Percentiles rank a stretch among this genome's conserved stretches.
Conservation (phyloP, 192 early-diverging fungal species). For the Linderina pennispora region DNA sequence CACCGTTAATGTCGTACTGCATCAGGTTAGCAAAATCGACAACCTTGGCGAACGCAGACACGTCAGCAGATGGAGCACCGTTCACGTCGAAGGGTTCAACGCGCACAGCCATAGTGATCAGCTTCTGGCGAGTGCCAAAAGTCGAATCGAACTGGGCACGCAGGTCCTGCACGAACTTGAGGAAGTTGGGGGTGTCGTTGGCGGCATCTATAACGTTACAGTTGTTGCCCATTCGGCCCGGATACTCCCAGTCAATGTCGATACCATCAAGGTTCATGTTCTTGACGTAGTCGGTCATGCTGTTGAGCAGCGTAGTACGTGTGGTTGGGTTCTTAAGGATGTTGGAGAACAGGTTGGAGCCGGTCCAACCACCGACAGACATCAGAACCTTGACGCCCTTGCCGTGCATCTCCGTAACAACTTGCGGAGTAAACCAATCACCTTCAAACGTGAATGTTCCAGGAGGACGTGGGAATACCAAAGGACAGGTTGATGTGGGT, state of each 20-base stretch:
- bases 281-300: constrained; percentile 43
- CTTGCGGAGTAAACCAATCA: constrained; percentile 12
- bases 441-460: constrained; percentile 21
- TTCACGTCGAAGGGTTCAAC: constrained; percentile 49
- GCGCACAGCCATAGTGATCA: constrained; percentile 58
- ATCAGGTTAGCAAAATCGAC: constrained; percentile 63
- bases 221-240: constrained; percentile 27
- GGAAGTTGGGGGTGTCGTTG: constrained; percentile 60
- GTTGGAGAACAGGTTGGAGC: constrained; percentile 42
- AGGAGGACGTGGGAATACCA: constrained; percentile 32
- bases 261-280: constrained; percentile 58
- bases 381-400: constrained; percentile 53
- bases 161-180: constrained; percentile 53
- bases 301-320: constrained; percentile 41
- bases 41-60: constrained; percentile 54
- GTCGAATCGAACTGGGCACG: constrained; percentile 40
- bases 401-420: constrained; percentile 40
- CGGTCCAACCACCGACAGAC: constrained; percentile 66
- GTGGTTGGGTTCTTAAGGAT: constrained; percentile 3
- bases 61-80: constrained; percentile 39
- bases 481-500: constrained; percentile 67
- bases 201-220: constrained; percentile 37
- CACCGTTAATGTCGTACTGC: constrained; percentile 57
- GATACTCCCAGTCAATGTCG: constrained; percentile 75
- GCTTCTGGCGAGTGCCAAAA: constrained; percentile 37